Evolutionary conservation across 2,329 filamentous ascomycete genomes (phyloP).

Genomic region (Epichloe gansuensis): DNA sequence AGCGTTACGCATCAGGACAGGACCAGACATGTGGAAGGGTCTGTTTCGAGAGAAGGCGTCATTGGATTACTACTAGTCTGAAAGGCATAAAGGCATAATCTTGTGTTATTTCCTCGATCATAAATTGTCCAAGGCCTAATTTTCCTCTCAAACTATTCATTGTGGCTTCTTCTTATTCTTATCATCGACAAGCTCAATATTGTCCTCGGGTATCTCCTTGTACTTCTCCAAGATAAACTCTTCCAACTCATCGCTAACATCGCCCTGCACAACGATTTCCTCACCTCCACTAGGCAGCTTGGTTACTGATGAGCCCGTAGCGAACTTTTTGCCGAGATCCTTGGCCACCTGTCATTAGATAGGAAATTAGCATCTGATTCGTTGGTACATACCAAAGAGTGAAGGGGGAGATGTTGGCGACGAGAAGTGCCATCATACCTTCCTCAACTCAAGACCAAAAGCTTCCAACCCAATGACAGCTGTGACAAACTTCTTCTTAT

Average conservation of each 20-base stretch:
- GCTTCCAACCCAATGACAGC: slow-evolving; percentile 82
- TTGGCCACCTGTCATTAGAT: slow-evolving; percentile 51
- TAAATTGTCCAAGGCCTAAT: neutral
- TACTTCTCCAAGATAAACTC: slow-evolving; percentile 87
- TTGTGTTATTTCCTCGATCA: neutral
- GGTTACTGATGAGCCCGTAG: slow-evolving; percentile 84
- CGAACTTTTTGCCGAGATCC: slow-evolving; percentile 97
- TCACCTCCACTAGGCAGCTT: slow-evolving; percentile 78
- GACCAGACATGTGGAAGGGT: neutral
- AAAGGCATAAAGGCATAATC: neutral
- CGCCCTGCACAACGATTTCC: slow-evolving; percentile 95
- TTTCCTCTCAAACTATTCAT: neutral
- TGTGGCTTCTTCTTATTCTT: slow-evolving; percentile 66
- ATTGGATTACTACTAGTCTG: neutral
- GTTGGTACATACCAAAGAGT: neutral
- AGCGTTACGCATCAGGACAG: neutral
- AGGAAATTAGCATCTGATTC: neutral
- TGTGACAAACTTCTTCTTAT: slow-evolving; percentile 95
- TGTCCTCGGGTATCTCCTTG: slow-evolving; percentile 82
- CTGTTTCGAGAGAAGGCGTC: neutral
- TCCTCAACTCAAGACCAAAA: slow-evolving; percentile 88
- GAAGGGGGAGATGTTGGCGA: neutral
- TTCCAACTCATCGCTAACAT: slow-evolving; percentile 87
- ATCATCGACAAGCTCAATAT: slow-evolving; percentile 88
- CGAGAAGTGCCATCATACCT: slow-evolving; percentile 30